Base-by-base conservation (phyloP, 768 basidiomycete species). In the Pleurotus eryngii region DNA sequence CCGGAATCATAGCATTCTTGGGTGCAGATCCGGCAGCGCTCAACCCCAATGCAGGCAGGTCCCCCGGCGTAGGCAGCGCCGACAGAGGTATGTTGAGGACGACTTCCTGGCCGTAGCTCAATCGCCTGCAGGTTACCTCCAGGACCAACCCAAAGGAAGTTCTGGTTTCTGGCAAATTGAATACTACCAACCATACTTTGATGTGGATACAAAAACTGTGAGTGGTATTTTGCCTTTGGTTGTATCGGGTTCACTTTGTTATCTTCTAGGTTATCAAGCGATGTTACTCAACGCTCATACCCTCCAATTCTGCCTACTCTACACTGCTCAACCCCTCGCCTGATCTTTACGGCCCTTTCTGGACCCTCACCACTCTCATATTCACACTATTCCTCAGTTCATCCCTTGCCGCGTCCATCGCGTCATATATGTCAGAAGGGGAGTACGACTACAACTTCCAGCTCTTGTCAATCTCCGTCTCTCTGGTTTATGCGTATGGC, bases 351-450 rank as follows among this genome's bases (percentile, higher is more conserved):
- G 95, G 95, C 0, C 95, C 96, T 1, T 98, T 99, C 76, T 99
- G 96, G 96, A 93, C 95, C 0, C 81, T 97, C 38, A 96, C 95
- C 1, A 98, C 96, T 0, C 84, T 99, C 60, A 89, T 97, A 45
- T 92, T 98, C 67, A 81, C 88, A 0, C 85, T 98, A 58, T 98
- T 95, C 77, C 84, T 97, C 57, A 95, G 90, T 22, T 97, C 96
- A 1, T 94, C 92, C 35, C 86, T 98, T 39, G 92, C 89, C 6
- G 86, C 92, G 14, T 92, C 92, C 47, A 88, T 98, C 62, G 78
- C 89, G 2, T 81, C 85, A n/a, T 98, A 94, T 72, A 82, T 98
- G 40, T 89, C 91, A 26, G 54, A 24, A 6, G 73, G 81, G 3
- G 76, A 76, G 37, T 85, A 86, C 64, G 87, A 86, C 60, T 96